phyloP scores from a whole-genome alignment of 2,329 filamentous ascomycete species.

The Geosmithia putterillii region DNA sequence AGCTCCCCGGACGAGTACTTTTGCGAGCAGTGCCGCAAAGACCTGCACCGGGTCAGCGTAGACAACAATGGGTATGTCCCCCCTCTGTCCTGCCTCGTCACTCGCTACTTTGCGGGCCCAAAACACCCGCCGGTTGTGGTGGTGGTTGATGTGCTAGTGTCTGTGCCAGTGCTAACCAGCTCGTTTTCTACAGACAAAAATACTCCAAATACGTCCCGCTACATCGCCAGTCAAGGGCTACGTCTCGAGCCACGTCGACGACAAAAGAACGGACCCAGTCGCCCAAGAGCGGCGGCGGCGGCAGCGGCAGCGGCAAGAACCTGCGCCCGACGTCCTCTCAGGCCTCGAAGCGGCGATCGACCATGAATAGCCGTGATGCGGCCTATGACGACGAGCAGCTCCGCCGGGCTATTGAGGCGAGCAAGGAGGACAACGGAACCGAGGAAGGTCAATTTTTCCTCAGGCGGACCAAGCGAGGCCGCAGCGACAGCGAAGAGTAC shows the following conservation, averaged over 20 bases:
- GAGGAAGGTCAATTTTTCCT: conserved; percentile 32
- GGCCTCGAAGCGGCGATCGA: conserved; percentile 74
- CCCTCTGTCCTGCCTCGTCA: background rate
- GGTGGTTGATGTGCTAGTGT: background rate
- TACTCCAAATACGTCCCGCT: conserved; percentile 55
- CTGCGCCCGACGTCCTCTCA: conserved; percentile 40
- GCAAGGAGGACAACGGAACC: conserved; percentile 58
- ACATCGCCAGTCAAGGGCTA: conserved; percentile 40
- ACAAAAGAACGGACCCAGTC: conserved; percentile 48
- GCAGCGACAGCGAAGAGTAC: conserved; percentile 92
- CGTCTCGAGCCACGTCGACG: conserved; percentile 51
- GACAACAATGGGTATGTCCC: conserved; percentile 65
- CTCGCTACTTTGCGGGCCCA: too few relatives aligned
- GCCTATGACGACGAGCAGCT: conserved; percentile 92
- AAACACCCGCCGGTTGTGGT: background rate
- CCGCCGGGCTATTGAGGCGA: conserved; percentile 84
- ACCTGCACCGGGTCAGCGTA: conserved; percentile 73
- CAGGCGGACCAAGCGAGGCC: conserved; percentile 66
- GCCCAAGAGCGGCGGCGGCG: conserved; percentile 38
- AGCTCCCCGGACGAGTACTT: conserved; percentile 95
- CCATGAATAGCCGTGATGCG: conserved; percentile 92
- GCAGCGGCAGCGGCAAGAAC: conserved; percentile 41
- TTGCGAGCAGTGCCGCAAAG: conserved; percentile 87
- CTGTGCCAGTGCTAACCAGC: conserved; percentile 20
- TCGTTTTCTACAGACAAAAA: conserved; percentile 40